Base-by-base conservation (phyloP, 768 basidiomycete genomes). In the Tubosaeta brunneosetosa region DNA sequence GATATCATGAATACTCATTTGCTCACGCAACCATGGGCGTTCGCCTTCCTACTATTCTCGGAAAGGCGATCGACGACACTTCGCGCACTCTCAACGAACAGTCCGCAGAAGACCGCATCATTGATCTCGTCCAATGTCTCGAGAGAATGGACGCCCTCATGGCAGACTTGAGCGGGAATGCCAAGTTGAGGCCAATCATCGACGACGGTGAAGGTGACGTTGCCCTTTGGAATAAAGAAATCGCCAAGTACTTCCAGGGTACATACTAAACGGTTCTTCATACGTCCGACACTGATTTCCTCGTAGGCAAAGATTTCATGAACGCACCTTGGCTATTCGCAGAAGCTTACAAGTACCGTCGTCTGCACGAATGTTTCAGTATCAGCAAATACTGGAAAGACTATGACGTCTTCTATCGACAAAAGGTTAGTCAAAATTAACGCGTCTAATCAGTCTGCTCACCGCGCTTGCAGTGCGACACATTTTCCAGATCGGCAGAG, bases 281-380 rank as follows among this genome's bases (percentile, higher is more conserved):
- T 40, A 3, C 25, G 2, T 26, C 37, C 14, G 6, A n/a, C 34
- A 25, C 27, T 29, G 34, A 56, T 43, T 6, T 13, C 31, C 49
- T 22, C 22, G 32, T 55, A 85, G 88, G 88, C 29, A 91, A 89
- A 69, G 86, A 90, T 62, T 94, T 92, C 64, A 94, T 94, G 91
- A 93, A 89, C 66, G 92, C 94, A 0, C 93, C 93, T 6, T 95
- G 93, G 94, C 74, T 97, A 16, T 97, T 97, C 62, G 94, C 94
- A 19, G 94, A 95, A 68, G 93, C 94, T 14, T 91, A 92, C 75
- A 92, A 91, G 68, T 92, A 92, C 67, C 86, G 91, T 59, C 84
- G 91, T 55, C 80, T 97, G 43, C 90, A 88, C 55, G 94, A 95
- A 69, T 91, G 90, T 71, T 97, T 97, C 75, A 92, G 88, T 56